Base-by-base conservation (phyloP, 192 early-diverging fungal species). In the Obelidium mucronatum region DNA sequence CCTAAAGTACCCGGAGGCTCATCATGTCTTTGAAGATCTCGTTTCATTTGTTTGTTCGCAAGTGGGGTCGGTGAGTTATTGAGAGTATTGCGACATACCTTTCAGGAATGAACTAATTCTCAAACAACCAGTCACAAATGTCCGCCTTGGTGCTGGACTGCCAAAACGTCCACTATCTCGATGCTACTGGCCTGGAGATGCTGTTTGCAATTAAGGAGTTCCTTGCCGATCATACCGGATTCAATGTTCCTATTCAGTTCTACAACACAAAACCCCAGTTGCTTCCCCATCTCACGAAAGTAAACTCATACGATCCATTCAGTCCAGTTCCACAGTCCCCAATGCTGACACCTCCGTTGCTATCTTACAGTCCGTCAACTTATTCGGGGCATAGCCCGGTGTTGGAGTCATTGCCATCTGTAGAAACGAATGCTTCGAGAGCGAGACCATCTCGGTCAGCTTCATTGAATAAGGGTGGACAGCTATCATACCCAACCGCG, bases 1-100 rank as follows among this genome's bases (percentile, higher is more conserved):
- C 58, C 58, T 60, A 19, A 60, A 60, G 24, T 60, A 60, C 58
- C 58, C 58, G 6, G 58, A 60, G 24, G 58, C 58, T 6, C 58
- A 60, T 26, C 6, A 26, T 26, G 8, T 60, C 1, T 26, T 60
- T 6, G 58, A 60, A 15, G 11, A 15, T 0, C 44, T 48, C 44
- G 19, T 15, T 6, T 48, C 19, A 6, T 15, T 6, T 15, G 44
- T 48, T 19, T 6, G 19, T 15, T 48, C 19, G 44, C 11, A 48
- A 48, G 44, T 15, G 19, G 44, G 44, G 19, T 48, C 44, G 8
- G 44, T 48, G 44, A 48, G 44, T 48, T 48, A n/a, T n/a, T n/a
- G n/a, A n/a, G n/a, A n/a, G n/a, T n/a, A n/a, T n/a, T n/a, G n/a
- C n/a, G n/a, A n/a, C n/a, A n/a, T n/a, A n/a, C n/a, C n/a, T n/a